Conservation (phyloP, 202 grass and related monocot genomes). For the Zizania palustris region DNA sequence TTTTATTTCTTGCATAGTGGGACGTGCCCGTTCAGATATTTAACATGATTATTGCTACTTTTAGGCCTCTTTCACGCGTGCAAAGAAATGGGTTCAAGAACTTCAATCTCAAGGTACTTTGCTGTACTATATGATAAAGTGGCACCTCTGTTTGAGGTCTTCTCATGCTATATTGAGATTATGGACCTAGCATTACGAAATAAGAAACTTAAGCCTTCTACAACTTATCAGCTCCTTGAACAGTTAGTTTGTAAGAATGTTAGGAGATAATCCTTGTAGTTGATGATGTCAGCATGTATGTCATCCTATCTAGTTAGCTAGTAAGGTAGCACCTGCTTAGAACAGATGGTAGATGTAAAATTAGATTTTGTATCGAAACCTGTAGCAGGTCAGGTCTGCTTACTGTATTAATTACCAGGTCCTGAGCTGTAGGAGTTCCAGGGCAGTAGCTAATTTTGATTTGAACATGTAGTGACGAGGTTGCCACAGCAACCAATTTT, state of each 20-base stretch:
- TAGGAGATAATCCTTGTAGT: too few species aligned
- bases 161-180: not conserved
- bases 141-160: not conserved
- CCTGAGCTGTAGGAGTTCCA: too few species aligned
- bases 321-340: too few species aligned
- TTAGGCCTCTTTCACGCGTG: constrained; percentile 80
- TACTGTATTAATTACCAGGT: too few species aligned
- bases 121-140: constrained; percentile 29
- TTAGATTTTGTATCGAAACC: too few species aligned
- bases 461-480: too few species aligned
- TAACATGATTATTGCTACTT: constrained; percentile 13
- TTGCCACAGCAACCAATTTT: too few species aligned
- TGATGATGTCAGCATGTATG: too few species aligned
- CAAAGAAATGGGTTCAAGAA: constrained; percentile 99
- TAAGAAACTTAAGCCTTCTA: not conserved
- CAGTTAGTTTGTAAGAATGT: constrained; percentile 3
- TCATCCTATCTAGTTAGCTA: too few species aligned
- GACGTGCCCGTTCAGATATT: not conserved
- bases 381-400: too few species aligned
- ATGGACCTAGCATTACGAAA: not conserved
- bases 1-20: constrained; percentile 3
- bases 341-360: too few species aligned
- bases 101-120: constrained; percentile 91
- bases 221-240: constrained; percentile 1
- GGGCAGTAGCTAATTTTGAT: too few species aligned